Evolutionary conservation across 495 filamentous ascomycete genomes (phyloP), one percentile per base, ranked within the genome.

Genomic region (Xylaria scruposa): DNA sequence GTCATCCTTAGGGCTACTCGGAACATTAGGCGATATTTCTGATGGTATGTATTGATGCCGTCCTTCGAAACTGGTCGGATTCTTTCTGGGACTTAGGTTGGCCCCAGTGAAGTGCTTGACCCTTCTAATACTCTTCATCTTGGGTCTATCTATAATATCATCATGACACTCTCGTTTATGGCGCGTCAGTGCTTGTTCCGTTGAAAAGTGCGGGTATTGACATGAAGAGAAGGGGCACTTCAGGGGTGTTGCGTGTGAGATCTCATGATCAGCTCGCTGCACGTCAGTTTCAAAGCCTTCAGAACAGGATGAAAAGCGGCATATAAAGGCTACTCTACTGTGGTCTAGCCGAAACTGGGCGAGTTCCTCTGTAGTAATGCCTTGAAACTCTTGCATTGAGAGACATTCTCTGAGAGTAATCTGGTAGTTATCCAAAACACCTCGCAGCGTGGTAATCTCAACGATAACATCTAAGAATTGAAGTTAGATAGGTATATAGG

Each of bases 281-380:
- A 19, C 15, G n/a, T 47, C 26, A 1, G 40, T 31, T 49, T 65
- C 62, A 33, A 65, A 65, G 24, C 42, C 42, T 33, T 65, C 42
- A 31, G 26, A 19, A 33, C 62, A 65, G 3, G 17, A 47, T 49
- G 26, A 31, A 33, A 78, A 56, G 36, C 78, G 75, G 29, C 78
- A 80, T 15, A 74, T 75, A 21, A 54, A 80, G 15, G 70, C 77
- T 19, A 67, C 71, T 12, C 70, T 70, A 3, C 72, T 44, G 38
- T 78, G 77, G 0, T 78, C 21, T 3, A 63, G 66, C 56, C 75
- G 74, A 70, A 80, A 80, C 8, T 62, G 53, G 3, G 76, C 78
- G 0, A 80, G 67, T 19, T 78, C 77, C 12, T 77, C 68, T 42
- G 58, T 12, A 2, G 56, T 29, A 0, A 79, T 60, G 0, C 75